Evolutionary conservation across 805 yeast genomes (phyloP), one percentile per base, ranked within the genome.

Genomic region (Saturnispora saitoi): DNA sequence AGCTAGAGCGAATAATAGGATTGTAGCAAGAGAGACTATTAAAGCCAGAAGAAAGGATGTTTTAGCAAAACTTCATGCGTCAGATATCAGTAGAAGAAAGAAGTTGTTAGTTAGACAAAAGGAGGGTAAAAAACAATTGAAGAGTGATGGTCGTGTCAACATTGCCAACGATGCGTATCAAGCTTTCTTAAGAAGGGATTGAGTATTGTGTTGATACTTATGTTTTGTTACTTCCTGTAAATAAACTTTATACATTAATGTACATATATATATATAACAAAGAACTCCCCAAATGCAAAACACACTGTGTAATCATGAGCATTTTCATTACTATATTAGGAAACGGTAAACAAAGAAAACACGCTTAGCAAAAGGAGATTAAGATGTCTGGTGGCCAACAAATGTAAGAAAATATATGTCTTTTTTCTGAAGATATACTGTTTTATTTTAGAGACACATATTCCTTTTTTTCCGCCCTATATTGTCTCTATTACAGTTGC

Each of bases 21-120:
- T 89, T 24, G 72, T 91, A 8, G 96, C 98, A 1, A 71, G 99
- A 53, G 96, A 91, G 60, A 90, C 97, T 0, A 86, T 93, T 54
- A 86, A 87, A 63, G 98, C 98, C 5, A 78, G 87, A 61, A 72
- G 96, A 51, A 91, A 91, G 66, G 98, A 91, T 66, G 99, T 91
- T n/a, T 72, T 93, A 48, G 95, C 93, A 28, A 86, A 81, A 60
- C 69, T 93, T 51, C 98, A 91, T 65, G 99, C 98, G 0, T 81
- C 96, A 17, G 99, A 91, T 70, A 78, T 90, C 31, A 77, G 95
- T 0, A 75, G 99, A 68, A 75, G 96, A 53, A 89, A 89, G 71
- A 91, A 91, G 67, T 73, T 91, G 56, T 70, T 91, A 47, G 87
- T 76, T 48, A 83, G 85, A 58, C 99, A 91, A 60, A 91, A 90